Base-by-base conservation (phyloP, 805 yeast species). In the Huiozyma sinensis region DNA sequence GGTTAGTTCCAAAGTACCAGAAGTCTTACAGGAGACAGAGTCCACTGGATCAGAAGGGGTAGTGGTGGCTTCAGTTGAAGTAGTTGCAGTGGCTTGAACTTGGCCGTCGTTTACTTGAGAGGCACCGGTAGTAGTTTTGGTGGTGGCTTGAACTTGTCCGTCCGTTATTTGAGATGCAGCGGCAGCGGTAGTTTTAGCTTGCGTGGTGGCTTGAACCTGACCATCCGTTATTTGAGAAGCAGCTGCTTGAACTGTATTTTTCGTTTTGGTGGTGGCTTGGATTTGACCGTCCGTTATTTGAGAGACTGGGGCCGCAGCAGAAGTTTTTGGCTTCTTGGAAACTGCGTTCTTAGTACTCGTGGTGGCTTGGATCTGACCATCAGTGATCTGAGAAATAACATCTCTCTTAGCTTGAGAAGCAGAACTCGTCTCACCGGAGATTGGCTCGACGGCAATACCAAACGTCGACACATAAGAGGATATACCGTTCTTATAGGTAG, bases 121-220 rank as follows among this genome's bases (percentile, higher is more conserved):
- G 32, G 52, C 57, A 44, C 67, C 59, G 36, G 58, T 38, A 33
- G 60, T 38, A 12, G 58, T 45, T 46, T 68, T 65, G 34, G 71
- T 46, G 17, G 62, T 51, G 42, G 57, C 66, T 59, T 72, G 76
- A 52, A 73, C 65, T 61, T 75, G 79, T 52, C 79, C 79, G 44
- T 73, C 78, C 47, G 61, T 60, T 47, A 72, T 68, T 58, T 74
- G 79, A 48, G 73, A 63, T 36, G 63, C 62, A 12, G 67, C 59
- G 49, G 72, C 67, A 27, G 55, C 55, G 36, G 60, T 58, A 43
- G 65, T 60, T 33, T 43, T 41, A 31, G 48, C 40, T 7, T 38
- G 28, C 65, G 44, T 42, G 43, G 54, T 48, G 30, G 60, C 58
- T 50, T 59, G 71, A 33, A 64, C 57, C 53, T 68, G 71, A 42